These are phyloP conservation scores for Emmonsiellopsis sp. DNA, from an alignment of 2,329 filamentous ascomycete species.

Conservation along the genomic window DNA sequence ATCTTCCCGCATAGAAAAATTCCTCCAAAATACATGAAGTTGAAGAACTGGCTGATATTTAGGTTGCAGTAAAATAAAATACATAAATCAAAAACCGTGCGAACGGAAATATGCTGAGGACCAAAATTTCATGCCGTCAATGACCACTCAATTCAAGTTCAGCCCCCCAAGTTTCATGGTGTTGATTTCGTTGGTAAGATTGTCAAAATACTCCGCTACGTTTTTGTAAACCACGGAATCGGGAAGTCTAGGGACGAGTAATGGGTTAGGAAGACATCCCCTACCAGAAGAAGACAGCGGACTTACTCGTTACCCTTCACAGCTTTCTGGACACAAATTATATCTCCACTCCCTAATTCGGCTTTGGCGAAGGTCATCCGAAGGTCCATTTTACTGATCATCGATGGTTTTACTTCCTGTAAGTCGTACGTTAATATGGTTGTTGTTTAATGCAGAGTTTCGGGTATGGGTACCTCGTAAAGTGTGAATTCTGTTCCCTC, in stretches of 20 bases:
- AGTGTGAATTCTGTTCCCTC: neutral
- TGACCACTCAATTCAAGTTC: too few relatives aligned
- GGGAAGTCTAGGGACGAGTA: neutral
- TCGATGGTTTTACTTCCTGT: neutral
- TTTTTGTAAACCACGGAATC: neutral
- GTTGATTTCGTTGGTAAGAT: neutral
- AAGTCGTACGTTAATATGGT: neutral
- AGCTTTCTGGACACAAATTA: neutral
- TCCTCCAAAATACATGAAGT: too few relatives aligned
- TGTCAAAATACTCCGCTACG: slow-evolving; percentile 1
- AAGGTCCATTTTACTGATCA: neutral
- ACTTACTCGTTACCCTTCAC: slow-evolving; percentile 1
- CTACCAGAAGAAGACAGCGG: neutral
- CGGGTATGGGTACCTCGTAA: neutral
- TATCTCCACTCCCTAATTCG: neutral
- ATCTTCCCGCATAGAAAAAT: too few relatives aligned
- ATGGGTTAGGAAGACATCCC: too few relatives aligned
- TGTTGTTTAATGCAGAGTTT: neutral
- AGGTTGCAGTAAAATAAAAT: too few relatives aligned
- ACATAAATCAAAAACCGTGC: too few relatives aligned
- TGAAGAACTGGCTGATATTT: too few relatives aligned
- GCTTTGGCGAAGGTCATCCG: neutral
- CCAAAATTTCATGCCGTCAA: too few relatives aligned
- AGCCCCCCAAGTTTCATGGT: neutral
- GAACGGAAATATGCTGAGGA: too few relatives aligned